These are phyloP conservation scores for Strigomonas culicis DNA, from an alignment of 208 protist genomes.

Conservation along the genomic window DNA sequence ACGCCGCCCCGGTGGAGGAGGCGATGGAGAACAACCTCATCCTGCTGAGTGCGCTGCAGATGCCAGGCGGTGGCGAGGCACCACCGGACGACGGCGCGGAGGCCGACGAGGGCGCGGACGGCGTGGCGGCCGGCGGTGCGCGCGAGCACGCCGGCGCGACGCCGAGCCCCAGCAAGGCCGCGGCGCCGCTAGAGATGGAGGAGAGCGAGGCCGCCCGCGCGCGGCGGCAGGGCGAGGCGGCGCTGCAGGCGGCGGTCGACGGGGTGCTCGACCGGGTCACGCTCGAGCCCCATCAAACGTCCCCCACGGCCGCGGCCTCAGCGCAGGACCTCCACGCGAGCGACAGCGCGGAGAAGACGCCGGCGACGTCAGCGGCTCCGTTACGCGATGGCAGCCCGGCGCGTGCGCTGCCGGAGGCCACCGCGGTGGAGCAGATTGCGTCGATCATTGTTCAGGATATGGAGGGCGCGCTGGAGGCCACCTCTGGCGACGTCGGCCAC, in stretches of 20 bases:
- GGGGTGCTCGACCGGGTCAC: too few species aligned
- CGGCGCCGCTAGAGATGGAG: background rate
- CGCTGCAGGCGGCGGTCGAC: too few species aligned
- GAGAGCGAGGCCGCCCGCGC: background rate
- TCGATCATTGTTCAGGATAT: background rate
- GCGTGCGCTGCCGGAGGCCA: background rate
- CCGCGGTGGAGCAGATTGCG: background rate
- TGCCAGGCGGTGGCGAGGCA: background rate
- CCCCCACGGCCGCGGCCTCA: too few species aligned
- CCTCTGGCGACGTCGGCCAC: too few species aligned
- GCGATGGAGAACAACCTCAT: slow-evolving; percentile 77
- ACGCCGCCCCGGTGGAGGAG: slow-evolving; percentile 26
- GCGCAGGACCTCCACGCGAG: too few species aligned
- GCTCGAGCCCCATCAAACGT: too few species aligned
- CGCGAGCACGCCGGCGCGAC: too few species aligned
- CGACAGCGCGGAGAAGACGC: too few species aligned
- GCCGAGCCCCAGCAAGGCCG: background rate
- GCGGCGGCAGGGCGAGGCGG: too few species aligned
- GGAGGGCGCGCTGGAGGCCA: too few species aligned
- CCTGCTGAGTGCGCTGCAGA: slow-evolving; percentile 47
- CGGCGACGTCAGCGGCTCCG: too few species aligned
- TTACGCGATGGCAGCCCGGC: background rate
- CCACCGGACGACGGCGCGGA: background rate
- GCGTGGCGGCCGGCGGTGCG: too few species aligned
- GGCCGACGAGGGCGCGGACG: background rate